A percentile compares a stretch with the other conserved stretches of the same genome.
phyloP scores from a whole-genome alignment of 2,329 filamentous ascomycete species.

The Colletotrichum truncatum region DNA sequence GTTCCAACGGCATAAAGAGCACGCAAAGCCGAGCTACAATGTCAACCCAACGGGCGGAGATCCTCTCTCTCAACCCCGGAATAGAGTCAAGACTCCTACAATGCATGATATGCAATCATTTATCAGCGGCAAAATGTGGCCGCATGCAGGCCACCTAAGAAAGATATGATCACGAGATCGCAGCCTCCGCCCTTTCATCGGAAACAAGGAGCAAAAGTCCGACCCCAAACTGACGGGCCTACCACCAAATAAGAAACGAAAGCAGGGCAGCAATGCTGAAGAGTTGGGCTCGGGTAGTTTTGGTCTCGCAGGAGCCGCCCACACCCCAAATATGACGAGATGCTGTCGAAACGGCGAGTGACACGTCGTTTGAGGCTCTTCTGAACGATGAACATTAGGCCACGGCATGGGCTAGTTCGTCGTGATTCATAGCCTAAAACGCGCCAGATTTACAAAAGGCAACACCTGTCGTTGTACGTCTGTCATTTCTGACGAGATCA shows the following conservation, averaged over 20 bases:
- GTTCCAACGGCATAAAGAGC: slow-evolving; percentile 5
- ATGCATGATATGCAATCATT: slow-evolving; percentile 21
- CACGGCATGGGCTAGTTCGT: neutral
- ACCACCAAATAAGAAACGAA: too few relatives aligned
- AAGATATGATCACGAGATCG: neutral
- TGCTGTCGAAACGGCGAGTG: neutral
- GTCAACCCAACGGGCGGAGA: neutral
- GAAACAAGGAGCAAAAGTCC: neutral
- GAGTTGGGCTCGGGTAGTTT: neutral
- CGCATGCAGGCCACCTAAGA: slow-evolving; percentile 1
- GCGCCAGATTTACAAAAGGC: neutral
- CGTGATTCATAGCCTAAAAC: neutral
- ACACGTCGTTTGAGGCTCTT: neutral
- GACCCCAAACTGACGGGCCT: too few relatives aligned
- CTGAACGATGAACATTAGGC: neutral
- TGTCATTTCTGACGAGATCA: slow-evolving; percentile 27
- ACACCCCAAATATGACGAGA: neutral
- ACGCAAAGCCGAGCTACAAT: neutral
- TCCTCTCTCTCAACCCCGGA: neutral
- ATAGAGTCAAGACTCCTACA: neutral
- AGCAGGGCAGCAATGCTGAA: neutral
- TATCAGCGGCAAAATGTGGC: slow-evolving; percentile 21
- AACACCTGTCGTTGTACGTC: neutral
- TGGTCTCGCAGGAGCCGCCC: neutral
- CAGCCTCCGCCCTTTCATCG: neutral